Evolutionary conservation across 2,329 filamentous ascomycete genomes (phyloP).

Genomic region (Sclerotinia borealis): DNA sequence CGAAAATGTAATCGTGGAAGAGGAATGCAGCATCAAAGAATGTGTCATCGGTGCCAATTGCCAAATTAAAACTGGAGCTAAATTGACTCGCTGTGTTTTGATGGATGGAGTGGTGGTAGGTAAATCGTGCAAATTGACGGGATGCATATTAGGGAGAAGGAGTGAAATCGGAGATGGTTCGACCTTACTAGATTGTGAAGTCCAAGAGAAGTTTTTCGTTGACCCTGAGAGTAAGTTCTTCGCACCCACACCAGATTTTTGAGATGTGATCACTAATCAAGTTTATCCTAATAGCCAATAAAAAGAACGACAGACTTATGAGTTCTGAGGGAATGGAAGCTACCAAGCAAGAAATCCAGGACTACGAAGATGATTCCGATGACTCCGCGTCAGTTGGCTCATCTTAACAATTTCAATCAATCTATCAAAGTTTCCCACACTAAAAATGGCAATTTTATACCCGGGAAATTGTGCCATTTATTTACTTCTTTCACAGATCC

Average conservation of each 20-base stretch:
- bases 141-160: conserved; percentile 77
- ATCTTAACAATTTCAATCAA: background rate
- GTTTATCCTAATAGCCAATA: conserved; percentile 45
- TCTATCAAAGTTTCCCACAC: background rate
- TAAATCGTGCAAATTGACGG: conserved; percentile 76
- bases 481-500: background rate
- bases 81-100: conserved; percentile 77
- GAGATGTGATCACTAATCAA: background rate
- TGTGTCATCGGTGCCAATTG: conserved; percentile 82
- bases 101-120: conserved; percentile 90
- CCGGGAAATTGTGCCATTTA: no score
- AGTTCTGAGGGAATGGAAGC: conserved; percentile 60
- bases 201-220: conserved; percentile 82
- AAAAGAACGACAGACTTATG: conserved; percentile 63
- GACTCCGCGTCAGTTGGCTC: background rate
- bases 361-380: conserved; percentile 29
- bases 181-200: conserved; percentile 81
- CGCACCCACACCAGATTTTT: background rate
- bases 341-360: conserved; percentile 55
- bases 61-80: conserved; percentile 78
- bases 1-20: conserved; percentile 83
- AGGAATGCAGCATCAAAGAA: conserved; percentile 89
- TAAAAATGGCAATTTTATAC: background rate
- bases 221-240: conserved; percentile 63
- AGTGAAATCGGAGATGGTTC: conserved; percentile 77